Conservation (phyloP, 352 stramenopile genomes). For the Pythium angustatum region DNA sequence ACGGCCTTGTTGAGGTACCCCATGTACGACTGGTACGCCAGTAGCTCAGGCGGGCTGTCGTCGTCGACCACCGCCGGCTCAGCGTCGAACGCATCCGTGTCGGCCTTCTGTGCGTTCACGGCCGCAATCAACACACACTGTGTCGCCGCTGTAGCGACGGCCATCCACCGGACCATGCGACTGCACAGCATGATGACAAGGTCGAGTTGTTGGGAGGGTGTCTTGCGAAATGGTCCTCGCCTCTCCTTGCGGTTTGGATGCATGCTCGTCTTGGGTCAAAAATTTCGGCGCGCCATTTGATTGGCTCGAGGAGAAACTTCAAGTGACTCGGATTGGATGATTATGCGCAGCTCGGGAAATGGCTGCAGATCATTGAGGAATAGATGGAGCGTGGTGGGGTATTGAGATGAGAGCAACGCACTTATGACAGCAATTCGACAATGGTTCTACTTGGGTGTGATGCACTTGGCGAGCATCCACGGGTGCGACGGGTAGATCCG, state of each 20-base stretch:
- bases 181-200: background rate
- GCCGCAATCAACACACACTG: constrained; percentile 1
- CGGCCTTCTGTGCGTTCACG: background rate
- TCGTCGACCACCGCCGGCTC: background rate
- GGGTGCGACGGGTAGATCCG: constrained; percentile 79
- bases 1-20: constrained; percentile 31
- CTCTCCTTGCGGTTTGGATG: background rate
- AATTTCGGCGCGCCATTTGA: constrained; percentile 5
- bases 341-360: background rate
- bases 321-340: constrained; percentile 12
- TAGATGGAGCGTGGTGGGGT: background rate
- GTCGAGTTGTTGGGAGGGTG: background rate
- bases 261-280: constrained; percentile 18
- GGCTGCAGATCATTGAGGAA: background rate
- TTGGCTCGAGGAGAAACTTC: constrained; percentile 21
- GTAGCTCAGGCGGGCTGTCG: background rate
- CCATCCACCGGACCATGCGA: background rate
- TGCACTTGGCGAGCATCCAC: constrained; percentile 80
- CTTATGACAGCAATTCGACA: background rate
- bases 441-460: constrained; percentile 7
- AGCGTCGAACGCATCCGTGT: background rate
- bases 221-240: background rate
- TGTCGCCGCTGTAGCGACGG: background rate
- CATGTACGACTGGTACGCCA: constrained; percentile 25
- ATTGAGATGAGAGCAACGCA: too few species aligned